Evolutionary conservation across 2,329 filamentous ascomycete species (phyloP), one percentile per base, ranked within the genome.

Genomic region (Epichloe uncinata): DNA sequence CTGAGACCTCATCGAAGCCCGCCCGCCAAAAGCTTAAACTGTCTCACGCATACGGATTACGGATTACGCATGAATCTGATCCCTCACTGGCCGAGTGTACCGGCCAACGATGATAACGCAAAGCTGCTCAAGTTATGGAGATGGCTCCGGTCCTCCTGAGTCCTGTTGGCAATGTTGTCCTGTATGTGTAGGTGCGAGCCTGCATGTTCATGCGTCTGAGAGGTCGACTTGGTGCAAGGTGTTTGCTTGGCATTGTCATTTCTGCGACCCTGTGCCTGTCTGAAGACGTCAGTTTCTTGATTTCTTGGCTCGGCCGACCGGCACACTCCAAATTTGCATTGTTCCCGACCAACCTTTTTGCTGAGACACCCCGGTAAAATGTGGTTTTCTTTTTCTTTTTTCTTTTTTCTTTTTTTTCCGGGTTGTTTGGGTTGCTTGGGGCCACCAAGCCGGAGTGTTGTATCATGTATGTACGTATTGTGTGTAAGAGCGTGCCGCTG

Each of bases 261-360:
- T 41, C 36, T 47, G 45, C 45, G 3, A 26, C 16, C 34, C 18
- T 34, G 36, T 47, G 26, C 45, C 45, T 47, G 45, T n/a, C 26
- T 41, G 37, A 48, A 15, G 48, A 50, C 48, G 35, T 26, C 45
- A 34, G 9, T 40, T 37, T 46, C 35, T 33, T 41, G 41, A 38
- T 30, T 43, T 48, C 50, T 50, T 53, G 47, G 48, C 50, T 52
- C 50, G 50, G 48, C 36, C 50, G 42, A 48, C 42, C 50, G 52
- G 50, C 52, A 52, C 48, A n/a, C 41, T 20, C 38, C 8, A 50
- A 48, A 15, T 49, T 44, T 30, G 12, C 16, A 30, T 18, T 42
- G 49, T 52, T 50, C 46, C 49, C 43, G 47, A 37, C 26, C 36
- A 30, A 42, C 43, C 46, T 41, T 41, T 41, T 40, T 38, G 33